Percentiles rank a stretch among this genome's conserved stretches.
phyloP scores from a whole-genome alignment of 1,139 yeast genomes.

The Sporopachydermia cereana region DNA sequence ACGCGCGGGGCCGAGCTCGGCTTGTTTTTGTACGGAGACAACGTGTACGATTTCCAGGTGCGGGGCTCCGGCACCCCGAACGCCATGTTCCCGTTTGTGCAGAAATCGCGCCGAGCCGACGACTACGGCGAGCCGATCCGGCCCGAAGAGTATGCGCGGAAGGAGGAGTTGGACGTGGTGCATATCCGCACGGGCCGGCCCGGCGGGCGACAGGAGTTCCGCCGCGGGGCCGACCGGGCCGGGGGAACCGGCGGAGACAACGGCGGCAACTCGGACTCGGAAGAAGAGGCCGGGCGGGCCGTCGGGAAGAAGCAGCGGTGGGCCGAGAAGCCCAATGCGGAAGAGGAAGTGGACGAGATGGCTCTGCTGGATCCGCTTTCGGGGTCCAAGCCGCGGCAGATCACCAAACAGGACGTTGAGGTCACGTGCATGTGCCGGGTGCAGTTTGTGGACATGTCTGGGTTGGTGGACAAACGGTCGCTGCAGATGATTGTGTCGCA shows the following conservation, averaged over 20 bases:
- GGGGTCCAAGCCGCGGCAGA: constrained; percentile 35
- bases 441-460: constrained; percentile 72
- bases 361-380: constrained; percentile 45
- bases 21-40: constrained; percentile 27
- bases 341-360: constrained; percentile 27
- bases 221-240: constrained; percentile 6
- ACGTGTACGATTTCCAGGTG: constrained; percentile 46
- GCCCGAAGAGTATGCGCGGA: constrained; percentile 50
- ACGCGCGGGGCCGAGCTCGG: constrained; percentile 20
- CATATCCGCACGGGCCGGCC: constrained; percentile 7
- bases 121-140: constrained; percentile 77
- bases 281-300: constrained; percentile 18
- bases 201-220: constrained; percentile 11
- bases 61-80: constrained; percentile 36
- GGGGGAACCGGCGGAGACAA: constrained; percentile 3
- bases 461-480: constrained; percentile 78
- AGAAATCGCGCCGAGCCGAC: constrained; percentile 50
- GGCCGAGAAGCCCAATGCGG: constrained; percentile 18
- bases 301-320: constrained; percentile 29
- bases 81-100: constrained; percentile 67
- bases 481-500: constrained; percentile 67
- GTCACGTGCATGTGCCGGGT: constrained; percentile 56
- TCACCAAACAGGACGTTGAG: constrained; percentile 27
- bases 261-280: constrained; percentile 9
- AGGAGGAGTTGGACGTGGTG: constrained; percentile 26